phyloP scores from a whole-genome alignment of 805 yeast species.

The Metschnikowia shivogae region DNA sequence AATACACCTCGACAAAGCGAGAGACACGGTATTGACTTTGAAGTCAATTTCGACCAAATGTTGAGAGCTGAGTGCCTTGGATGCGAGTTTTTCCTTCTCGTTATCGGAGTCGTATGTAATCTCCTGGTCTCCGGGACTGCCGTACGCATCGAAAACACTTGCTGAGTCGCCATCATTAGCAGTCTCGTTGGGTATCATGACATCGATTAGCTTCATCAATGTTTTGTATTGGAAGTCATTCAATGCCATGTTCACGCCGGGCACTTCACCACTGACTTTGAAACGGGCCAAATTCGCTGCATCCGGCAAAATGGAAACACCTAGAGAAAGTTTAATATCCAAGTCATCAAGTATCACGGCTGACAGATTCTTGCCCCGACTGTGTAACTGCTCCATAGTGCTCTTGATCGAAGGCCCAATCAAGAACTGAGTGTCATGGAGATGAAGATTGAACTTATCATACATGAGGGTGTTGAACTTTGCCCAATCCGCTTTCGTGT shows the following conservation, averaged over 20 bases:
- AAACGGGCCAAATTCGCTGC: constrained; percentile 70
- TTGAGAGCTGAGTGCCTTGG: constrained; percentile 36
- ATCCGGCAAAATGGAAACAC: constrained; percentile 79
- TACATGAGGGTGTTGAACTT: constrained; percentile 76
- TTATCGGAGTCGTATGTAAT: constrained; percentile 1
- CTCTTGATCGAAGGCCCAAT: constrained; percentile 79
- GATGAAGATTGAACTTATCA: constrained; percentile 72
- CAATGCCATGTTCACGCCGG: constrained; percentile 63
- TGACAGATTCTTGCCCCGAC: constrained; percentile 36
- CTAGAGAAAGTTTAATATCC: constrained; percentile 68
- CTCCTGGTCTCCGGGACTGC: constrained; percentile 9
- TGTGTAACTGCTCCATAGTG: constrained; percentile 68
- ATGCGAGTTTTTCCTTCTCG: neutral
- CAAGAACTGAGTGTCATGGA: constrained; percentile 83
- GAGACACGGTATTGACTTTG: constrained; percentile 56
- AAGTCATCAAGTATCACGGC: constrained; percentile 72
- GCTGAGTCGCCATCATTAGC: constrained; percentile 29
- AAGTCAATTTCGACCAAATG: constrained; percentile 69
- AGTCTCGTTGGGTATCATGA: constrained; percentile 54
- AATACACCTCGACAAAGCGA: constrained; percentile 65
- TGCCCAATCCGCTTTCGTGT: constrained; percentile 69
- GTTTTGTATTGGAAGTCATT: constrained; percentile 90
- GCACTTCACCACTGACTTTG: constrained; percentile 72
- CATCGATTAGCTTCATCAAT: constrained; percentile 71
- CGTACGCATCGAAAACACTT: constrained; percentile 34